These are phyloP conservation scores for Apostasia shenzhenica DNA, from an alignment of 106 monocot genomes.

Conservation along the genomic window DNA sequence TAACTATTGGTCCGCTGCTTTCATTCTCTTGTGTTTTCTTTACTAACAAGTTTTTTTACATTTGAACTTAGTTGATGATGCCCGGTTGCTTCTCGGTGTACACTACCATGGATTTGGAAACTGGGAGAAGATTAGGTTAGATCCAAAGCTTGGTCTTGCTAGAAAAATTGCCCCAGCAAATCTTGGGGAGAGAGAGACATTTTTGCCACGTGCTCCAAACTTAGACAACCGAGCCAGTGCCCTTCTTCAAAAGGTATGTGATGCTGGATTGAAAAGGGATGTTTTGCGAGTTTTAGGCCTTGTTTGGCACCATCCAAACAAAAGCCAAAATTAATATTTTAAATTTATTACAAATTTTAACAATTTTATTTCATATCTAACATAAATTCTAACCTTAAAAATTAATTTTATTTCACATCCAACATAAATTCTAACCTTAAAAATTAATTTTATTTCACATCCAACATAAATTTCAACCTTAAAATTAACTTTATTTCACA, in stretches of 20 bases:
- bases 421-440: too few relatives aligned
- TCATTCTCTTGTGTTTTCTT: background rate
- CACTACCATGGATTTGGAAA: slow-evolving; percentile 98
- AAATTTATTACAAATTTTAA: too few relatives aligned
- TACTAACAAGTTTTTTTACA: background rate
- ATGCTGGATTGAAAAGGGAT: background rate
- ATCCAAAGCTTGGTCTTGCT: slow-evolving; percentile 66
- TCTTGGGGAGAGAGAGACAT: slow-evolving; percentile 90
- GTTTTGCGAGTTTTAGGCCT: too few relatives aligned
- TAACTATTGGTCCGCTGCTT: background rate
- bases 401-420: too few relatives aligned
- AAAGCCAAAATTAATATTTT: too few relatives aligned
- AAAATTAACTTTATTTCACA: too few relatives aligned
- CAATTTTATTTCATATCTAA: too few relatives aligned
- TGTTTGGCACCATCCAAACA: too few relatives aligned
- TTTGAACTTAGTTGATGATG: slow-evolving; percentile 83
- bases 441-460: too few relatives aligned
- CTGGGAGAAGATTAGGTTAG: slow-evolving; percentile 97
- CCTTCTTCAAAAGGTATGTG: slow-evolving; percentile 82
- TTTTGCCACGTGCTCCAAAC: slow-evolving; percentile 96
- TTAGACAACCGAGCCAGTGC: slow-evolving; percentile 90
- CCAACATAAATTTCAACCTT: too few relatives aligned
- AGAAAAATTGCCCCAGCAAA: slow-evolving; percentile 90
- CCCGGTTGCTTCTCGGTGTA: slow-evolving; percentile 90
- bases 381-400: too few relatives aligned